Evolutionary conservation across 257 asterid genomes (phyloP).

Genomic region (Gynochthodes officinalis): DNA sequence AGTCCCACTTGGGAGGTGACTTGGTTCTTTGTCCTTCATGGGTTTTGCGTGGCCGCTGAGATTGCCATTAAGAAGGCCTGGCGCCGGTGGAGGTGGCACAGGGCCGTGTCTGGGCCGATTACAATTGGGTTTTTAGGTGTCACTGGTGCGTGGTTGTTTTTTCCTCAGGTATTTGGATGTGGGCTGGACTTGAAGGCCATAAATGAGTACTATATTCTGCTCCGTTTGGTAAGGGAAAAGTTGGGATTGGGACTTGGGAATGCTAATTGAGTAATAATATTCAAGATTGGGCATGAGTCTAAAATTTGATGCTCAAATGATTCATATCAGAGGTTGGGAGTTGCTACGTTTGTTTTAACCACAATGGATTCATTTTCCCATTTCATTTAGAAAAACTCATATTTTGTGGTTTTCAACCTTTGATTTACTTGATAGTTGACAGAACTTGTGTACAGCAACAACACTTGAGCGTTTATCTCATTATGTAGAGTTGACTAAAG

Average conservation of each 20-base stretch:
- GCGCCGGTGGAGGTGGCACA: slow-evolving; percentile 21
- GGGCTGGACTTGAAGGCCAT: slow-evolving; percentile 37
- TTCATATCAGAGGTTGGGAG: too few relatives aligned
- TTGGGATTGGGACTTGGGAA: slow-evolving; percentile 4
- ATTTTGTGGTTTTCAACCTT: too few relatives aligned
- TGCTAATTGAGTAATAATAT: too few relatives aligned
- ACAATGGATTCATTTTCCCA: too few relatives aligned
- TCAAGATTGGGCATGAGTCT: too few relatives aligned
- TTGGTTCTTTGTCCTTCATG: slow-evolving; percentile 58
- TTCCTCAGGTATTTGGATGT: slow-evolving; percentile 47
- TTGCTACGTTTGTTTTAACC: too few relatives aligned
- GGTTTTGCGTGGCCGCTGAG: slow-evolving; percentile 44
- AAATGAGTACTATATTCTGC: slow-evolving; percentile 29
- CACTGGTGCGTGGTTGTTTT: slow-evolving; percentile 55
- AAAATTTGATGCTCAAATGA: too few relatives aligned
- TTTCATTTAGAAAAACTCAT: too few relatives aligned
- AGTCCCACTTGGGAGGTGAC: slow-evolving; percentile 76
- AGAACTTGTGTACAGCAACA: too few relatives aligned
- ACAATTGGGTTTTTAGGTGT: slow-evolving; percentile 58
- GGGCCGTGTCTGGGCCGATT: slow-evolving; percentile 40
- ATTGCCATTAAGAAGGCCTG: slow-evolving; percentile 30
- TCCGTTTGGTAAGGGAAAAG: neutral
- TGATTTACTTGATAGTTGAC: too few relatives aligned
- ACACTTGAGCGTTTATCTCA: too few relatives aligned
- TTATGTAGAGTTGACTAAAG: too few relatives aligned